These are phyloP conservation scores for Asparagopsis taxiformis DNA, from an alignment of 31 red algal species.

Conservation along the genomic window DNA sequence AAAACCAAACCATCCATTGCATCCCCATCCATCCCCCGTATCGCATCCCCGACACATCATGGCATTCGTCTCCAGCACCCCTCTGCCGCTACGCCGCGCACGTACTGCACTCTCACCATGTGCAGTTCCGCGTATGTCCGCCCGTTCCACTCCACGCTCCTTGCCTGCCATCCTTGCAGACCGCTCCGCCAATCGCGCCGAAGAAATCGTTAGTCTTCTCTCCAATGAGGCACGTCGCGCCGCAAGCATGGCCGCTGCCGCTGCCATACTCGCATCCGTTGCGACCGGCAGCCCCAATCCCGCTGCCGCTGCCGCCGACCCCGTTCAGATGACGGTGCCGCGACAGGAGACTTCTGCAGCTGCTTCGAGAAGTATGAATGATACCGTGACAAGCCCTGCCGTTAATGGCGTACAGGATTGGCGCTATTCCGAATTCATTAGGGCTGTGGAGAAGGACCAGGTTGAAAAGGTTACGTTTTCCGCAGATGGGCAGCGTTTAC, in stretches of 20 bases:
- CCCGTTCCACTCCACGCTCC: constrained; percentile 2
- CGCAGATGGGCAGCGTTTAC: constrained; percentile 79
- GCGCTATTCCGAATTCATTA: constrained; percentile 92
- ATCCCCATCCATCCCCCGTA: too few species aligned
- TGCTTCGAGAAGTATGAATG: constrained; percentile 33
- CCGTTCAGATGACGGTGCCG: constrained; percentile 45
- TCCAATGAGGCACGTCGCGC: constrained; percentile 35
- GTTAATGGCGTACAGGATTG: constrained; percentile 68
- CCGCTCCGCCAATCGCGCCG: neutral
- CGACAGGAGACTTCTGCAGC: constrained; percentile 51
- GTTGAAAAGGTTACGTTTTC: constrained; percentile 99
- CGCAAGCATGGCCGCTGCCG: constrained; percentile 40
- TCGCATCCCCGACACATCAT: too few species aligned
- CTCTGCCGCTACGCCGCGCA: constrained; percentile 38
- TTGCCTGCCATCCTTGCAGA: constrained; percentile 24
- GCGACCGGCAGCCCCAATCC: constrained; percentile 6
- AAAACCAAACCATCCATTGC: too few species aligned
- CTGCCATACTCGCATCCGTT: constrained; percentile 41
- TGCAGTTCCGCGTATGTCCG: constrained; percentile 4
- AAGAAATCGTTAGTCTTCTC: constrained; percentile 16
- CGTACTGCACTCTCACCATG: constrained; percentile 4
- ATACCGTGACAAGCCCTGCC: constrained; percentile 16
- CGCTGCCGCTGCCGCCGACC: constrained; percentile 44
- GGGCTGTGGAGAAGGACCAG: constrained; percentile 72
- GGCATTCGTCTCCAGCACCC: constrained; percentile 65